phyloP scores from a whole-genome alignment of 306 rosid species.

The Cicer yamashitae region DNA sequence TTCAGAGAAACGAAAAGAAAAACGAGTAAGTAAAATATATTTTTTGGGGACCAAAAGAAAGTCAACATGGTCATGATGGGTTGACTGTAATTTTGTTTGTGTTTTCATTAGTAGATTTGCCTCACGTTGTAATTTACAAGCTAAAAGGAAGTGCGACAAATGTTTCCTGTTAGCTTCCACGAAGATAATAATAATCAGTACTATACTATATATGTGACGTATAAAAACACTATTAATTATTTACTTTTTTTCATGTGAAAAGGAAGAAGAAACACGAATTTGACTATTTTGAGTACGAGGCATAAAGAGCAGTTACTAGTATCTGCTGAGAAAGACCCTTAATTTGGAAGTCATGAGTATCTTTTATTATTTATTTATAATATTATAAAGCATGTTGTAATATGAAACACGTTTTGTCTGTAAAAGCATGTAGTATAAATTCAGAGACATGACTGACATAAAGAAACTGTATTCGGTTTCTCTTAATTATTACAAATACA shows the following conservation, averaged over 20 bases:
- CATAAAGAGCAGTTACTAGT: background rate
- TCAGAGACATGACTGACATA: background rate
- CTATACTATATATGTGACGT: background rate
- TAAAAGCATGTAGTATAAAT: constrained; percentile 32
- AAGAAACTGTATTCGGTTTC: background rate
- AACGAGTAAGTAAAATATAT: background rate
- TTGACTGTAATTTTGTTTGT: background rate
- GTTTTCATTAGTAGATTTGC: constrained; percentile 2
- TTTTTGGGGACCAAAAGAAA: background rate
- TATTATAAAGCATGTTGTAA: background rate
- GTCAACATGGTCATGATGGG: constrained; percentile 19
- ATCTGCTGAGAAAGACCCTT: constrained; percentile 24
- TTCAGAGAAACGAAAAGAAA: too few species aligned
- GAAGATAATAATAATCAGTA: background rate
- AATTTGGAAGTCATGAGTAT: constrained; percentile 26
- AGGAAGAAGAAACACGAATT: background rate
- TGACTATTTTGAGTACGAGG: background rate
- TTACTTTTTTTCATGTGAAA: background rate
- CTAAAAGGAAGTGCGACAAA: background rate
- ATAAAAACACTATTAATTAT: background rate
- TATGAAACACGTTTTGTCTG: constrained; percentile 42
- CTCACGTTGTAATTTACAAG: constrained; percentile 29
- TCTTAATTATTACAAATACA: too few species aligned
- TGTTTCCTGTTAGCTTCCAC: constrained; percentile 40
- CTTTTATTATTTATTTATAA: background rate